Evolutionary conservation across 148 eudicot genomes (phyloP), one percentile per base, ranked within the genome.

Genomic region (Amaranthus cruentus): DNA sequence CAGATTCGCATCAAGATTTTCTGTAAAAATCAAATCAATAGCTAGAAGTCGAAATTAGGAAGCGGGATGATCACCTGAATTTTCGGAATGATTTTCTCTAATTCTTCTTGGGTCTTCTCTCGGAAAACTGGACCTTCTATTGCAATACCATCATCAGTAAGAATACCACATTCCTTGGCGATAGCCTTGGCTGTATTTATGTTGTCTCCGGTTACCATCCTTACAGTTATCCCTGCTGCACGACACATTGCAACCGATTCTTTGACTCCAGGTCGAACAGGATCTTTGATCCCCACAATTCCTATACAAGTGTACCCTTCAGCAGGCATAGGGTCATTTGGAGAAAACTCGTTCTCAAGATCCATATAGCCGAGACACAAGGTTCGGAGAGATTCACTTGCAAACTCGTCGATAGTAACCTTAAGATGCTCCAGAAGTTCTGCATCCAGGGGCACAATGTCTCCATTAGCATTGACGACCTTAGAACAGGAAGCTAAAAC

Each of bases 121-220:
- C 99, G 83, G 67, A 95, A 95, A 59, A 68, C 99, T 21, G 99
- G 97, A 65, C 99, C 99, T 83, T 95, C 99, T 43, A 95, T 91
- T 49, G 99, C 99, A 47, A 95, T 82, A 62, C 99, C 97, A 64
- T 87, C 92, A 81, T 91, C 97, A 55, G 96, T 95, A 68, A 95
- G 99, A 85, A 95, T 95, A 64, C 99, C 97, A 81, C 99, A 95
- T 85, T 95, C 99, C 79, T 90, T 85, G 71, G 99, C 99, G 79
- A 91, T 95, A 50, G 99, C 99, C 78, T 91, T 95, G 21, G 99
- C 99, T 13, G 99, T 95, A 70, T 91, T 95, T 56, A 95, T 95
- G 71, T 95, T 95, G 75, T 95, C 99, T 69, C 99, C 97, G 4
- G 99, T 95, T 73, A 95, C 97, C 99, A 95, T 95, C 61, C 97